These are phyloP conservation scores for Stemphylium beticola DNA, from an alignment of 2,329 filamentous ascomycete genomes.

Conservation along the genomic window DNA sequence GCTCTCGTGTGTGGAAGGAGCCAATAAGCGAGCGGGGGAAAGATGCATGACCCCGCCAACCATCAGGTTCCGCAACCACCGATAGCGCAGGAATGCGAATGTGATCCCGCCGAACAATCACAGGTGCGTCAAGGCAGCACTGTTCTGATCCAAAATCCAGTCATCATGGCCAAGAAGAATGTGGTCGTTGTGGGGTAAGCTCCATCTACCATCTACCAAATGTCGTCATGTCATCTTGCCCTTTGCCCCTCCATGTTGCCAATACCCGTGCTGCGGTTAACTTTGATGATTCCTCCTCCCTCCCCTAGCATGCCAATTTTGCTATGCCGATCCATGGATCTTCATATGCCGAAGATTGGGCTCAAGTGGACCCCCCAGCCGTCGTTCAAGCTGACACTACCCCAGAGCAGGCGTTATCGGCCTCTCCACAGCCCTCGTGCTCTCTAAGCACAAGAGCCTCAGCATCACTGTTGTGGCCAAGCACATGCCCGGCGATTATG, in stretches of 20 bases:
- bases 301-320: too few species aligned
- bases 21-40: constrained; percentile 25
- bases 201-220: not conserved
- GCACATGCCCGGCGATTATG: constrained; percentile 92
- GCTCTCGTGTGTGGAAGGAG: constrained; percentile 24
- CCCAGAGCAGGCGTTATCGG: constrained; percentile 69
- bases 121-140: constrained; percentile 11
- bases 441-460: constrained; percentile 63
- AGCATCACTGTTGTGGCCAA: constrained; percentile 77
- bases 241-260: not conserved
- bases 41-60: constrained; percentile 20
- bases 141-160: constrained; percentile 15
- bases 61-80: not conserved
- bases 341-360: too few species aligned
- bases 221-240: not conserved
- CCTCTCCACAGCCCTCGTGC: constrained; percentile 67
- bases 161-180: constrained; percentile 28
- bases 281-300: too few species aligned
- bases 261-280: too few species aligned
- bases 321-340: too few species aligned
- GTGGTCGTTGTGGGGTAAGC: constrained; percentile 58
- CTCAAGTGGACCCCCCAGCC: not conserved
- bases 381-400: constrained; percentile 10
- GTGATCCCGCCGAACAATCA: constrained; percentile 10
- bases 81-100: not conserved